phyloP scores from a whole-genome alignment of 2,329 filamentous ascomycete genomes.

The Curvularia sp. region DNA sequence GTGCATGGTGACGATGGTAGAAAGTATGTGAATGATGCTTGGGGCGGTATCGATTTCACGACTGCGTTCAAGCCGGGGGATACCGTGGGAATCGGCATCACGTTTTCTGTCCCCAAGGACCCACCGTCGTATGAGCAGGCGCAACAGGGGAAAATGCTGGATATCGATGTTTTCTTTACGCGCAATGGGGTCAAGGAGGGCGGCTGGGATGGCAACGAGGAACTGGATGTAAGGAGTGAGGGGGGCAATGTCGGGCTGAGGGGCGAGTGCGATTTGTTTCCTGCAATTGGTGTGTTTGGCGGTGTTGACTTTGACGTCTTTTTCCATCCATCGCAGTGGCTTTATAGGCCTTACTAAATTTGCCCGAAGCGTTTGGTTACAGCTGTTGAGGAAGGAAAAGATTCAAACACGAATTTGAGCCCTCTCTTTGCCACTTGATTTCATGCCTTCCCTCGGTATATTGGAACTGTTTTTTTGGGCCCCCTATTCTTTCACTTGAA shows the following conservation, averaged over 20 bases:
- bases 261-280: constrained; percentile 74
- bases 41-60: constrained; percentile 75
- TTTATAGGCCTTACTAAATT: constrained; percentile 51
- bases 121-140: constrained; percentile 45
- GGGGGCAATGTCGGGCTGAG: constrained; percentile 70
- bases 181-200: constrained; percentile 67
- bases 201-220: constrained; percentile 77
- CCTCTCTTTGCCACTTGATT: not conserved
- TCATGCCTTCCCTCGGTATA: not conserved
- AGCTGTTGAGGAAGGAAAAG: not conserved
- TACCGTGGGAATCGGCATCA: constrained; percentile 75
- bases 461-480: not conserved
- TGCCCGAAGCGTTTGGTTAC: not conserved
- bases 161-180: constrained; percentile 73
- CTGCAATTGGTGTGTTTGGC: constrained; percentile 74
- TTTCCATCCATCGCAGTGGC: constrained; percentile 67
- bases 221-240: constrained; percentile 70
- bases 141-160: constrained; percentile 45
- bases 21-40: constrained; percentile 76
- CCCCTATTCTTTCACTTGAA: not conserved
- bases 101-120: constrained; percentile 56
- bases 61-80: constrained; percentile 69
- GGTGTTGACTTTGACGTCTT: constrained; percentile 72
- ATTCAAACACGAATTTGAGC: not conserved
- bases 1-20: constrained; percentile 84